phyloP scores from a whole-genome alignment of 805 yeast species.

The Candida argentea region DNA sequence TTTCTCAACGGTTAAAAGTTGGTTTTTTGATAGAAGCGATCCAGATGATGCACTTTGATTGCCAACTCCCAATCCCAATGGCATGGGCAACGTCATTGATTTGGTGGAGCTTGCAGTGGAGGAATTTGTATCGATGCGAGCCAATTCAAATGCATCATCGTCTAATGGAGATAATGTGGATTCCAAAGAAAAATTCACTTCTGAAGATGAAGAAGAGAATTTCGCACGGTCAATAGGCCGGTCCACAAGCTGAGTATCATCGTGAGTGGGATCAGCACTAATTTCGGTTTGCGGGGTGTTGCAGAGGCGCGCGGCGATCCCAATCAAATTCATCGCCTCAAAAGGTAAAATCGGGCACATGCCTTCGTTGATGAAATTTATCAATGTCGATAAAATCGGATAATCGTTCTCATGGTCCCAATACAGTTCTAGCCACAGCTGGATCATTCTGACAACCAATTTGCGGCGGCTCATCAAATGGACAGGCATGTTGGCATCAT shows the following conservation, averaged over 20 bases:
- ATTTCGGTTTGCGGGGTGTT: slow-evolving; percentile 43
- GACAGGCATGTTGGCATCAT: slow-evolving; percentile 13
- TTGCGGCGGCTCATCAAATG: slow-evolving; percentile 50
- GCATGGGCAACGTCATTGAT: slow-evolving; percentile 32
- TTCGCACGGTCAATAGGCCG: slow-evolving; percentile 28
- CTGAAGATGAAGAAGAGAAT: slow-evolving; percentile 20
- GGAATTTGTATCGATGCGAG: slow-evolving; percentile 40
- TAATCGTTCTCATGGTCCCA: slow-evolving; percentile 66
- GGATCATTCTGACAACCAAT: slow-evolving; percentile 58
- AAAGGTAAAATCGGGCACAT: slow-evolving; percentile 51
- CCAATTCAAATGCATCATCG: slow-evolving; percentile 51
- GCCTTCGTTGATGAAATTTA: slow-evolving; percentile 74
- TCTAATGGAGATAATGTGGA: too few relatives aligned
- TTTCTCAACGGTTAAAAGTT: slow-evolving; percentile 36
- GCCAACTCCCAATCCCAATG: slow-evolving; percentile 27
- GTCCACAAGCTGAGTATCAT: slow-evolving; percentile 38
- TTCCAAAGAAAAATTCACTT: slow-evolving; percentile 36
- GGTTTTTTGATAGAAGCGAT: slow-evolving; percentile 28
- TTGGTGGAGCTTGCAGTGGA: slow-evolving; percentile 29
- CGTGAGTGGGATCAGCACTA: slow-evolving; percentile 2
- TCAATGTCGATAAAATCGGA: slow-evolving; percentile 52
- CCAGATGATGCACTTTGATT: slow-evolving; percentile 31
- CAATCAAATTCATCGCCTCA: slow-evolving; percentile 54
- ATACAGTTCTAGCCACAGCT: slow-evolving; percentile 82
- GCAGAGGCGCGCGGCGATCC: slow-evolving; percentile 50